Evolutionary conservation across 2,329 filamentous ascomycete species (phyloP), one percentile per base, ranked within the genome.

Genomic region (Raffaelea deltoideospora): DNA sequence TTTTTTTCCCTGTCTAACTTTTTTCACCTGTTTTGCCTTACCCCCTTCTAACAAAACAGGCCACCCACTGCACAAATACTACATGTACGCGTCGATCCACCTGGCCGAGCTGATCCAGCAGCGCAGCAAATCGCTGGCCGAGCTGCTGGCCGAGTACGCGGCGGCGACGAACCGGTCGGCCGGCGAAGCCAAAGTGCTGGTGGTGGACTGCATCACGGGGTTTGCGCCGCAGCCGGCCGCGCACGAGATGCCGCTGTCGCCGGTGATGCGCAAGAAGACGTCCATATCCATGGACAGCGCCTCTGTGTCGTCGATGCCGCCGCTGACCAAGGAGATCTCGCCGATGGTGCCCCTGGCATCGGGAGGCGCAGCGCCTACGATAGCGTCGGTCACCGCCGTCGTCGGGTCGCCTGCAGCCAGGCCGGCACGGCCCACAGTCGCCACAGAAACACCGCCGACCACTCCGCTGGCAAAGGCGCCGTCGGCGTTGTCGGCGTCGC

Each of bases 191-290:
- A 52, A 57, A 21, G 69, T 76, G 13, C 61, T 78, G 0, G 67
- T 79, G 7, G 67, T 78, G 29, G 73, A 79, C 53, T 78, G 74
- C 50, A 71, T 74, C 47, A 74, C 69, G 8, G 66, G 64, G 37
- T 64, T 71, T 43, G 49, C 55, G 29, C 57, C 55, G n/a, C 54
- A 58, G 41, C 53, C 57, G 14, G 56, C 51, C 21, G 55, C 61
- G 14, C 58, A 62, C 31, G 60, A 63, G 38, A 60, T 64, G 40
- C 63, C 64, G 0, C 55, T 65, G 34, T 72, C 67, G 3, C 69
- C 69, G 2, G 57, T 65, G 31, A 49, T 58, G 3, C 59, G 56
- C 33, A 47, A 56, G 19, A 53, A 54, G 17, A 53, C 51, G 14
- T 36, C 38, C 15, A 36, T 39, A 20, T 36, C 38, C 15, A 36